Evolutionary conservation across 768 basidiomycete species (phyloP).

Genomic region (Amanita fuliginea): DNA sequence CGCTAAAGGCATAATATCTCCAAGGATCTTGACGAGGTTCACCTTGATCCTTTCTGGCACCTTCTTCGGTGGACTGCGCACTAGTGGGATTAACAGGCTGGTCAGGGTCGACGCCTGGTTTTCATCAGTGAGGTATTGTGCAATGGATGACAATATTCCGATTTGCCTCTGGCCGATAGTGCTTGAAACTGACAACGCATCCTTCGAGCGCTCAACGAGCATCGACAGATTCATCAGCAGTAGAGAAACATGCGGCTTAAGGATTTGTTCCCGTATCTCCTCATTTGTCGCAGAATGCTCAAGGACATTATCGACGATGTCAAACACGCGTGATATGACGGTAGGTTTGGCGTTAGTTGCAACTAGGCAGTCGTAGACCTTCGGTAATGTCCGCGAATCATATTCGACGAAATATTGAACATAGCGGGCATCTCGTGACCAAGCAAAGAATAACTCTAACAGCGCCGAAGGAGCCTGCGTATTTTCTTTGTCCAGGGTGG

Average conservation of each 20-base stretch:
- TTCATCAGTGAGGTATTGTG: slow-evolving; percentile 59
- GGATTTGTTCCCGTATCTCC: slow-evolving; percentile 35
- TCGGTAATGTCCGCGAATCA: slow-evolving; percentile 58
- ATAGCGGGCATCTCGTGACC: slow-evolving; percentile 52
- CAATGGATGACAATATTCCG: slow-evolving; percentile 65
- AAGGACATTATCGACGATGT: slow-evolving; percentile 70
- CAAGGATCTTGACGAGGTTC: slow-evolving; percentile 65
- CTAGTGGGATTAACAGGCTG: slow-evolving; percentile 62
- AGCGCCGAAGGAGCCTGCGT: slow-evolving; percentile 86
- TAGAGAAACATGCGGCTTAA: slow-evolving; percentile 60
- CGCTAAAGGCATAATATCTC: slow-evolving; percentile 54
- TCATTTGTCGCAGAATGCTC: slow-evolving; percentile 40
- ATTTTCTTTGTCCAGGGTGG: slow-evolving; percentile 69
- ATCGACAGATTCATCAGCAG: slow-evolving; percentile 64
- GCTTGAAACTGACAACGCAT: slow-evolving; percentile 35
- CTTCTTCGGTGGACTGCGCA: slow-evolving; percentile 64
- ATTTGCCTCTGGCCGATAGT: slow-evolving; percentile 78
- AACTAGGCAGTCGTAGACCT: slow-evolving; percentile 72
- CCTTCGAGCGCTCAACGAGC: slow-evolving; percentile 55
- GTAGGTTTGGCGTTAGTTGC: slow-evolving; percentile 80
- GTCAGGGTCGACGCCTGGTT: slow-evolving; percentile 67
- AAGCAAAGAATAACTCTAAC: slow-evolving; percentile 73
- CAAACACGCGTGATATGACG: slow-evolving; percentile 73
- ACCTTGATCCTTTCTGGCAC: slow-evolving; percentile 83
- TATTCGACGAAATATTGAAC: slow-evolving; percentile 57